Base-by-base conservation (phyloP, 2,329 filamentous ascomycete genomes). In the Parastagonospora avenae region DNA sequence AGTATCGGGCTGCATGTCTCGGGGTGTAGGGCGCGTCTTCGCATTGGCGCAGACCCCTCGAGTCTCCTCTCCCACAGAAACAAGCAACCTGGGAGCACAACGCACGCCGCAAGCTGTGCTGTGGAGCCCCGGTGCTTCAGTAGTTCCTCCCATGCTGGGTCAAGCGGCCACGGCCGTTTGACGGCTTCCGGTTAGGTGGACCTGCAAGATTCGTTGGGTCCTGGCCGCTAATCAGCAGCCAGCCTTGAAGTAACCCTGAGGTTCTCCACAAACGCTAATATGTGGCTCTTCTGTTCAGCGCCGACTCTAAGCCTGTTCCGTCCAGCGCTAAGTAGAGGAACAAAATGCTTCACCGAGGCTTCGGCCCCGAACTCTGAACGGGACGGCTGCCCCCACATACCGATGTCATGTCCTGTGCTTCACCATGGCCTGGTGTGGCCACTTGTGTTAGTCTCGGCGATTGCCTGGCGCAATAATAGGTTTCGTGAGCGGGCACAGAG, bases 241-340 rank as follows among this genome's bases (percentile, higher is more conserved):
- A 44, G 39, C 35, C 19, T 24, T 5, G 19, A 15, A 31, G 14
- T 16, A 54, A 48, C 52, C 41, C 38, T 45, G 45, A 36, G 36
- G 31, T 54, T 53, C 55, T 55, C 58, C 55, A 59, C 55, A 55
- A 50, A 55, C 52, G 46, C 56, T 54, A 59, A 51, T 47, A 45
- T 57, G 52, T 53, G 45, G 42, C 47, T 52, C 44, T 48, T n/a
- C 27, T 40, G 32, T 44, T 54, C 43, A 52, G 39, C 43, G 48
- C 49, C 45, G 41, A 48, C 48, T 42, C 48, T 42, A 44, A 50
- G n/a, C 35, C 35, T 38, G 42, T 39, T 42, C 40, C 50, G 32
- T 44, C 36, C 44, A 6, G 33, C 31, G 41, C 40, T 15, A 40
- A 31, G 28, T 6, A 42, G 50, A 45, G 50, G 45, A 31, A 50